Conservation (phyloP, 805 yeast species). For the Saccharomycopsis malanga region DNA sequence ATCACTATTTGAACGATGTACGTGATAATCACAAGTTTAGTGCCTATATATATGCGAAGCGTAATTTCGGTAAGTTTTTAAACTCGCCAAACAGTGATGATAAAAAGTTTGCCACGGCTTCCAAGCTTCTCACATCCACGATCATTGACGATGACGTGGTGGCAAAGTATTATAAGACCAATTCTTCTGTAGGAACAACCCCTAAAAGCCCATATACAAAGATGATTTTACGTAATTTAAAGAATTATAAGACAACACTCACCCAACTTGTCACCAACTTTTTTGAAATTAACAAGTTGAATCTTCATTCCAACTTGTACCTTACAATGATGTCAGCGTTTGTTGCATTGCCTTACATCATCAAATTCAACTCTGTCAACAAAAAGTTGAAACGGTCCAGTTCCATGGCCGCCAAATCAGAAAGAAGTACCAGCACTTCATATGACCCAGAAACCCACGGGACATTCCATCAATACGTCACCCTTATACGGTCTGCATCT, state of each 20-base stretch:
- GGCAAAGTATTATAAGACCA: not conserved
- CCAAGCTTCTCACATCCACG: slow-evolving; percentile 11
- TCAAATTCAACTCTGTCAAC: slow-evolving; percentile 19
- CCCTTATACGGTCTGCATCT: not conserved
- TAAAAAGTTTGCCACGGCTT: slow-evolving; percentile 3
- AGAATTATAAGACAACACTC: slow-evolving; percentile 7
- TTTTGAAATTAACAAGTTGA: slow-evolving; percentile 12
- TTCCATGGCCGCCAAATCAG: slow-evolving; percentile 1
- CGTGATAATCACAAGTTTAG: slow-evolving; percentile 10
- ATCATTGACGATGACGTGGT: slow-evolving; percentile 1
- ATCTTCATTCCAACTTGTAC: slow-evolving; percentile 8
- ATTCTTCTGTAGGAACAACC: not conserved
- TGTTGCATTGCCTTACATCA: slow-evolving; percentile 13
- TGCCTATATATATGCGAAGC: slow-evolving; percentile 17
- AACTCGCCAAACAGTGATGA: not conserved
- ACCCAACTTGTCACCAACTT: slow-evolving; percentile 8
- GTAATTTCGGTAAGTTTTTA: slow-evolving; percentile 10
- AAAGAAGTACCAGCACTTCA: not conserved
- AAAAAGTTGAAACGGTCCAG: slow-evolving; percentile 7
- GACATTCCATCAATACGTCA: not conserved
- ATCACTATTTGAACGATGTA: slow-evolving; percentile 1
- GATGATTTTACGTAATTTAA: slow-evolving; percentile 8
- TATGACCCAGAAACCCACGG: not conserved
- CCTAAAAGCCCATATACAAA: slow-evolving; percentile 5
- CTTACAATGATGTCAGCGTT: slow-evolving; percentile 9